Conservation (phyloP, 768 basidiomycete species). For the Rhodocollybia butyracea region DNA sequence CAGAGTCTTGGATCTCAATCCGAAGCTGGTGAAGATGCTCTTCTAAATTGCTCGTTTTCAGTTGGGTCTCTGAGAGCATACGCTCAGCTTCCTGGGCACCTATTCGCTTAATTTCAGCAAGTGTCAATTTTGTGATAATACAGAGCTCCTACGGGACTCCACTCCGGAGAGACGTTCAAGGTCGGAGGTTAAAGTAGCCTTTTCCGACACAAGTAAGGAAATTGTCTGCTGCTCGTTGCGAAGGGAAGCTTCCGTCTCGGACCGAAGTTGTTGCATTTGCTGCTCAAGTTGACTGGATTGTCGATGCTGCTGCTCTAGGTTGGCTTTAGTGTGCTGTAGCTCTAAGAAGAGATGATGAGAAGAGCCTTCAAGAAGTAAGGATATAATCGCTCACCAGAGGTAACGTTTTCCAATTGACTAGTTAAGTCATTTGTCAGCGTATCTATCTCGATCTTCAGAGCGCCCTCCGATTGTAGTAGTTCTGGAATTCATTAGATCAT, state of each 20-base stretch:
- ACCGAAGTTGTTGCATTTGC: slow-evolving; percentile 25
- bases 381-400: not conserved
- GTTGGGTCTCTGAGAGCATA: slow-evolving; percentile 40
- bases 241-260: slow-evolving; percentile 30
- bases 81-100: slow-evolving; percentile 42
- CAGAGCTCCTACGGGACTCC: slow-evolving; percentile 50
- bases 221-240: slow-evolving; percentile 73
- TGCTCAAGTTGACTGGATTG: slow-evolving; percentile 26
- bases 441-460: not conserved
- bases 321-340: slow-evolving; percentile 7
- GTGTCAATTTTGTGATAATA: not conserved
- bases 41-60: slow-evolving; percentile 35
- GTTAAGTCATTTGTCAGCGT: not conserved
- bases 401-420: not conserved
- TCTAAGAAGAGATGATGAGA: not conserved
- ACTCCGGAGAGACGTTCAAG: slow-evolving; percentile 54
- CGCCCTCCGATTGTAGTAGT: slow-evolving; percentile 26
- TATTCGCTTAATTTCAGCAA: slow-evolving; percentile 17
- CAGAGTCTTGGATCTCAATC: slow-evolving; percentile 31
- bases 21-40: slow-evolving; percentile 42
- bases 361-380: not conserved
- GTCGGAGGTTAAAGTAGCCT: slow-evolving; percentile 55
- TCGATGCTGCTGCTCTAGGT: slow-evolving; percentile 30
- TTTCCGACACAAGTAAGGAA: slow-evolving; percentile 72
- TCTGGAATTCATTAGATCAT: slow-evolving; percentile 17